Conservation (phyloP, 148 eudicot species). For the Diospyros kaki region DNA sequence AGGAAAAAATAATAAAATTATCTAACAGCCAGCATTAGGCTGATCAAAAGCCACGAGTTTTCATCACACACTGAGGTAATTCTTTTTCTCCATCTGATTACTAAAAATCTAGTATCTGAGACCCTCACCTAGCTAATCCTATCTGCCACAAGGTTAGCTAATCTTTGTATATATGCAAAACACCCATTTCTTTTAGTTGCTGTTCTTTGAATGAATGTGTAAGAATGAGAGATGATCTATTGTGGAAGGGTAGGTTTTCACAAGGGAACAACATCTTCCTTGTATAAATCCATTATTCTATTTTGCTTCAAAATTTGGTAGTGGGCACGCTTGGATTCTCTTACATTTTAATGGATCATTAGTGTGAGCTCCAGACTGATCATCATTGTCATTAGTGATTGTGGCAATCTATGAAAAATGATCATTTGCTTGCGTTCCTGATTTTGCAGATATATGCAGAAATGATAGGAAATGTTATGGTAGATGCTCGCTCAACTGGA, state of each 20-base stretch:
- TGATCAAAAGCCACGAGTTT: too few relatives aligned
- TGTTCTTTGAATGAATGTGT: not conserved
- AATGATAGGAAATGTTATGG: constrained; percentile 99
- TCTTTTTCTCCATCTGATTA: too few relatives aligned
- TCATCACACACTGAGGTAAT: too few relatives aligned
- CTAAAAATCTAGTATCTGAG: too few relatives aligned
- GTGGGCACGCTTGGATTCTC: not conserved
- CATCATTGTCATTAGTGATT: not conserved
- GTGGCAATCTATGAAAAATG: not conserved
- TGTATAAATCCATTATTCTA: not conserved
- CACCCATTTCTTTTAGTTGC: not conserved
- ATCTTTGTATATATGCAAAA: too few relatives aligned
- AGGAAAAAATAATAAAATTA: too few relatives aligned
- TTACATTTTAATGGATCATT: not conserved
- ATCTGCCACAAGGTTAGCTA: too few relatives aligned
- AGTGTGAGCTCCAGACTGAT: not conserved
- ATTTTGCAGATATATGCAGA: constrained; percentile 83
- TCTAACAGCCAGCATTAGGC: too few relatives aligned
- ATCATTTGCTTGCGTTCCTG: not conserved
- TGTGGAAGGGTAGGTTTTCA: not conserved
- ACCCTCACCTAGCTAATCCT: too few relatives aligned
- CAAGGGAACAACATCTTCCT: not conserved
- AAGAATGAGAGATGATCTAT: not conserved
- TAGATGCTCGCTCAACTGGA: constrained; percentile 99
- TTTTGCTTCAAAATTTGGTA: not conserved